phyloP scores from a whole-genome alignment of 805 yeast genomes.

The Starmerella kuoi region DNA sequence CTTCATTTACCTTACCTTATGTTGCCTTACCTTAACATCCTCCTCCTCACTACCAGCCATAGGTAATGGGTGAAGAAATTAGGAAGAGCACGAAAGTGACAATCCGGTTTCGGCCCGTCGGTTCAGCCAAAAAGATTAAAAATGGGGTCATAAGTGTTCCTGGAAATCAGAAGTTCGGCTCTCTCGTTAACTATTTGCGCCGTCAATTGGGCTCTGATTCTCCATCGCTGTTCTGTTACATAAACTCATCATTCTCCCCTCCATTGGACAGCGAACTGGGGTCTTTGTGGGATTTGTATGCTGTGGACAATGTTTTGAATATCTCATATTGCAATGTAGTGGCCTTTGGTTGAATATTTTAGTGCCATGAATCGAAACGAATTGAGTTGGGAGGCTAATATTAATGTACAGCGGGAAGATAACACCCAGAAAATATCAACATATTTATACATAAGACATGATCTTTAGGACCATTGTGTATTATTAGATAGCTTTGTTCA shows the following conservation, averaged over 20 bases:
- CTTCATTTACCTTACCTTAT: no score
- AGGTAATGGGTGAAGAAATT: conserved; percentile 3
- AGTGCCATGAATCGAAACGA: no score
- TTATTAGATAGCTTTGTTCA: no score
- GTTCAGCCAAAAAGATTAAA: conserved; percentile 39
- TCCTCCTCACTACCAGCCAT: no score
- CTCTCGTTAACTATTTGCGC: conserved; percentile 35
- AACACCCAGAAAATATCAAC: no score
- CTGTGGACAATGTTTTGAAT: conserved; percentile 26
- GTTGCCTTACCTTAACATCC: no score
- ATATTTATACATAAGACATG: no score
- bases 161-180: conserved; percentile 35
- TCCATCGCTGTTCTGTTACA: conserved; percentile 31
- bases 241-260: conserved; percentile 33
- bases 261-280: conserved; percentile 30
- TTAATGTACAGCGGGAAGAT: no score
- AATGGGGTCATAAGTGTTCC: conserved; percentile 38
- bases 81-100: conserved; percentile 21
- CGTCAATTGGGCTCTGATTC: conserved; percentile 28
- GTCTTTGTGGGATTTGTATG: conserved; percentile 23
- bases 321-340: conserved; percentile 29
- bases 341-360: conserved; percentile 28
- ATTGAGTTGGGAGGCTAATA: no score
- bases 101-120: conserved; percentile 42
- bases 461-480: no score